phyloP scores from a whole-genome alignment of 192 early-diverging fungal species.

The Gonapodya sp. region DNA sequence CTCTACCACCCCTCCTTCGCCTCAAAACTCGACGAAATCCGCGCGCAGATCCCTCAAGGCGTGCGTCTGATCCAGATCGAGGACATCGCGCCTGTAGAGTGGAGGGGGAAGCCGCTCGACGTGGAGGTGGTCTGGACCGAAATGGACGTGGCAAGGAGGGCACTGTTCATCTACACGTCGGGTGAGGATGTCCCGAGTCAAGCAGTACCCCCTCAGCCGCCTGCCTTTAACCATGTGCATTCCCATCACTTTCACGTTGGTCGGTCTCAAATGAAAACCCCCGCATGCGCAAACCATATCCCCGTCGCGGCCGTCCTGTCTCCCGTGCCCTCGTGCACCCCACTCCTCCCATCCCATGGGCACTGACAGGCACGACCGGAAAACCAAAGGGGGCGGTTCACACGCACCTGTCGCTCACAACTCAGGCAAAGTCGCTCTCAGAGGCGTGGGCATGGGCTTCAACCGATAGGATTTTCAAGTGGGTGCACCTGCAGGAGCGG shows the following conservation, averaged over 20 bases:
- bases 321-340: too few species aligned
- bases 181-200: too few species aligned
- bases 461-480: conserved; percentile 60
- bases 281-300: too few species aligned
- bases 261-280: too few species aligned
- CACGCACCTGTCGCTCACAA: conserved; percentile 52
- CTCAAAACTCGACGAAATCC: conserved; percentile 18
- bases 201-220: too few species aligned
- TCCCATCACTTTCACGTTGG: not conserved
- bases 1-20: conserved; percentile 47
- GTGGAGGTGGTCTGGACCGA: not conserved
- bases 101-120: not conserved
- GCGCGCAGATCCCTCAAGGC: not conserved
- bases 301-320: too few species aligned
- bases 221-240: conserved; percentile 2
- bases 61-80: not conserved
- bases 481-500: not conserved
- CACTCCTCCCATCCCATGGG: too few species aligned
- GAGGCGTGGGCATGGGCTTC: conserved; percentile 60
- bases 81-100: not conserved
- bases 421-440: conserved; percentile 55
- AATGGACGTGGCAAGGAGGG: conserved; percentile 31
- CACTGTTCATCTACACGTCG: conserved; percentile 61
- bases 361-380: conserved; percentile 28
- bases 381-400: conserved; percentile 79